phyloP scores from a whole-genome alignment of 352 stramenopile species.

The Globisporangium sylvaticum region DNA sequence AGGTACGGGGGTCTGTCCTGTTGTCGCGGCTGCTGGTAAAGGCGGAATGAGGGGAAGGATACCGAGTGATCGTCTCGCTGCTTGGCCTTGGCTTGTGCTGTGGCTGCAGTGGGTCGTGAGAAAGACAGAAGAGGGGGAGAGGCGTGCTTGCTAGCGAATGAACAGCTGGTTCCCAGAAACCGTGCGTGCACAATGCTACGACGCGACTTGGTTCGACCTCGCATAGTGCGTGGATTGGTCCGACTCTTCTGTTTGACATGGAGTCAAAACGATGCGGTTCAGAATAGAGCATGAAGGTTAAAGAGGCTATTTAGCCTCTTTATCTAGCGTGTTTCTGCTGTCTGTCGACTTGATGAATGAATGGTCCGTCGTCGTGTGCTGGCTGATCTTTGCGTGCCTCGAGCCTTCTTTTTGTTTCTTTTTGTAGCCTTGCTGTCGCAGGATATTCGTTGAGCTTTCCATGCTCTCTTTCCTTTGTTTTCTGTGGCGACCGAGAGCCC shows the following conservation, averaged over 20 bases:
- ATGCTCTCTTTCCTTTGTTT: not conserved
- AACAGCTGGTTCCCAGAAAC: constrained; percentile 5
- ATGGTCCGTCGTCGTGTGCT: not conserved
- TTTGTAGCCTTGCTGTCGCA: not conserved
- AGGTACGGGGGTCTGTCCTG: not conserved
- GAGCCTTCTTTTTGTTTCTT: not conserved
- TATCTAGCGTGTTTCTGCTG: not conserved
- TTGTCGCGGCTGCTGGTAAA: not conserved
- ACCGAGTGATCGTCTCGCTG: not conserved
- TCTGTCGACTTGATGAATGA: not conserved
- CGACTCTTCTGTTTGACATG: constrained; percentile 5
- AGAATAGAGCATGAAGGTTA: not conserved
- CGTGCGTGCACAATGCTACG: not conserved
- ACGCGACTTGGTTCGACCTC: not conserved
- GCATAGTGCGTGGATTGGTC: not conserved
- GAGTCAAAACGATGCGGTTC: not conserved
- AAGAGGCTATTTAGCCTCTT: not conserved
- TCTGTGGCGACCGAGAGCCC: not conserved
- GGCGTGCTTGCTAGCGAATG: not conserved
- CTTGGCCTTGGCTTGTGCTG: not conserved
- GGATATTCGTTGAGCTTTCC: constrained; percentile 9
- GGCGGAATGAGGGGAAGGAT: not conserved
- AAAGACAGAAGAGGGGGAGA: not conserved
- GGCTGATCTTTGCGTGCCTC: not conserved
- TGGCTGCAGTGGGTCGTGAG: not conserved